phyloP scores from a whole-genome alignment of 805 yeast species.

The Lachancea mirantina region DNA sequence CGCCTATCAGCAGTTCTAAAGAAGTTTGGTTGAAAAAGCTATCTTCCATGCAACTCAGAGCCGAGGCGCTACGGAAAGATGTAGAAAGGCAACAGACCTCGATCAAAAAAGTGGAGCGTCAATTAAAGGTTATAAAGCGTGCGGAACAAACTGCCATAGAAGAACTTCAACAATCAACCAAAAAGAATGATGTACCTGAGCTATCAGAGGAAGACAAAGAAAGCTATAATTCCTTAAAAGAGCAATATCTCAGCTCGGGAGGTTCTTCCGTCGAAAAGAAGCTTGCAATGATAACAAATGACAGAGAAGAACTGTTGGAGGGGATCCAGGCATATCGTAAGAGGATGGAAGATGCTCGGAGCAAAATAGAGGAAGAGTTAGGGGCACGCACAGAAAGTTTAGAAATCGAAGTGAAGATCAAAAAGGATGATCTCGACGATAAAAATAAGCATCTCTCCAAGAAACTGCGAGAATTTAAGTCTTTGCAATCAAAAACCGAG shows the following conservation, averaged over 20 bases:
- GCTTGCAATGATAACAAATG: slow-evolving; percentile 35
- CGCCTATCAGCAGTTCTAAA: slow-evolving; percentile 58
- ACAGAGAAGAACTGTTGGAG: slow-evolving; percentile 37
- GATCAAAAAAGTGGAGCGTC: slow-evolving; percentile 38
- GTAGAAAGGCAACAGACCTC: slow-evolving; percentile 41
- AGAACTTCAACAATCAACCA: slow-evolving; percentile 26
- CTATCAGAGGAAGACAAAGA: slow-evolving; percentile 45
- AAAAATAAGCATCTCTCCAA: slow-evolving; percentile 29
- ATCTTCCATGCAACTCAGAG: slow-evolving; percentile 39
- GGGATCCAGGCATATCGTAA: slow-evolving; percentile 34
- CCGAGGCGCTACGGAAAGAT: slow-evolving; percentile 46
- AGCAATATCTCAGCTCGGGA: slow-evolving; percentile 49
- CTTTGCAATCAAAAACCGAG: slow-evolving; percentile 34
- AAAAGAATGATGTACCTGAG: slow-evolving; percentile 27
- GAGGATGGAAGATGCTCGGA: slow-evolving; percentile 32
- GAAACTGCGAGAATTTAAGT: slow-evolving; percentile 32
- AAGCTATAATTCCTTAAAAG: slow-evolving; percentile 54
- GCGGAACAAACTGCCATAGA: slow-evolving; percentile 36
- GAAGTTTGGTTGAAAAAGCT: slow-evolving; percentile 43
- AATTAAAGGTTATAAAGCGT: slow-evolving; percentile 39
- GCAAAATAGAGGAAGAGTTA: slow-evolving; percentile 30
- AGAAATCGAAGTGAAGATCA: slow-evolving; percentile 26
- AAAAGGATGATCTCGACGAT: slow-evolving; percentile 33
- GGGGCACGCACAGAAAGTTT: slow-evolving; percentile 30
- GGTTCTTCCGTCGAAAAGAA: slow-evolving; percentile 50